Evolutionary conservation across 169 alveolate species (phyloP).

Genomic region (Plasmodium ovale): DNA sequence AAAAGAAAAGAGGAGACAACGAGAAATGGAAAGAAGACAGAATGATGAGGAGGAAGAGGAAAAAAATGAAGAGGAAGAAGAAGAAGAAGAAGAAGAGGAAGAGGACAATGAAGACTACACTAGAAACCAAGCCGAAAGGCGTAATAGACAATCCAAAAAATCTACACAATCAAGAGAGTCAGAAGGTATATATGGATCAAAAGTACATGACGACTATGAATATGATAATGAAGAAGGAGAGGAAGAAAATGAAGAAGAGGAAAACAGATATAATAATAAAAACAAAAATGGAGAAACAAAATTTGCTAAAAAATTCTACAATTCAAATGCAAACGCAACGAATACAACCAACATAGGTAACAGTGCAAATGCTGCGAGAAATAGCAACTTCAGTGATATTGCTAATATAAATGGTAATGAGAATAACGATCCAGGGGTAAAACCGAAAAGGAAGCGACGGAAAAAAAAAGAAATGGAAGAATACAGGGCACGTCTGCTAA

Average conservation of each 20-base stretch:
- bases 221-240: slow-evolving; percentile 31
- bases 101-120: slow-evolving; percentile 22
- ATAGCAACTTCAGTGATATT: slow-evolving; percentile 10
- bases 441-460: slow-evolving; percentile 75
- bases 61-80: slow-evolving; percentile 15
- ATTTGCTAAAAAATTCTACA: slow-evolving; percentile 7
- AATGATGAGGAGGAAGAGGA: slow-evolving; percentile 38
- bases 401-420: slow-evolving; percentile 1
- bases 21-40: slow-evolving; percentile 31
- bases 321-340: slow-evolving; percentile 1
- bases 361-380: background rate
- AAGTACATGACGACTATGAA: slow-evolving; percentile 30
- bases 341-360: background rate
- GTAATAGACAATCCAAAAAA: slow-evolving; percentile 41
- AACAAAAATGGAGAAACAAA: slow-evolving; percentile 15
- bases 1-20: slow-evolving; percentile 45
- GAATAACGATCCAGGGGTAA: slow-evolving; percentile 35
- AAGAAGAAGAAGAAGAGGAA: slow-evolving; percentile 5
- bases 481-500: slow-evolving; percentile 61
- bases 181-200: slow-evolving; percentile 16
- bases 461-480: slow-evolving; percentile 78
- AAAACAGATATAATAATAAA: slow-evolving; percentile 6
- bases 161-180: background rate
- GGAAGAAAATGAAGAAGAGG: slow-evolving; percentile 39
- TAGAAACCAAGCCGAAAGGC: slow-evolving; percentile 17